Percentiles rank a stretch among this genome's conserved stretches.
Evolutionary conservation across 2,329 filamentous ascomycete genomes (phyloP).

Genomic region (Cladosporium sp.): DNA sequence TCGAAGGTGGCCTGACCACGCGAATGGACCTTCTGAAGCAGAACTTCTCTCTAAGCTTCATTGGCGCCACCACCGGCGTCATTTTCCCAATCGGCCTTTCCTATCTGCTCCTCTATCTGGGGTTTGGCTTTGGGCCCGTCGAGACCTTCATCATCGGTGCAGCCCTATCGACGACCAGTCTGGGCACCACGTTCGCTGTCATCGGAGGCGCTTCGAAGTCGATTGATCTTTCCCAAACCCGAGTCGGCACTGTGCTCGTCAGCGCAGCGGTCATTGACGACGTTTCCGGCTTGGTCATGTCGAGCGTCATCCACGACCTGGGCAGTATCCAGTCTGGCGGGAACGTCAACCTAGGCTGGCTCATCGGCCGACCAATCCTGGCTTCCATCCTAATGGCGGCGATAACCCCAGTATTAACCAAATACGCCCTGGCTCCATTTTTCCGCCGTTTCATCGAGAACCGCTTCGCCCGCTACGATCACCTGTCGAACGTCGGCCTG

Average conservation of each 20-base stretch:
- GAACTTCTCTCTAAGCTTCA: conserved; percentile 38
- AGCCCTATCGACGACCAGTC: conserved; percentile 23
- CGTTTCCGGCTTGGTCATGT: conserved; percentile 41
- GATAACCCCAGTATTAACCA: conserved; percentile 23
- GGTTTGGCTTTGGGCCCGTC: conserved; percentile 35
- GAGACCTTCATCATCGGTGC: conserved; percentile 27
- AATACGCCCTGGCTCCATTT: conserved; percentile 33
- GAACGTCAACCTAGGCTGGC: conserved; percentile 20
- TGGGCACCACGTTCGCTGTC: conserved; percentile 33
- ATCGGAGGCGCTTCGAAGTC: conserved; percentile 28
- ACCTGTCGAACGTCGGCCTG: conserved; percentile 17
- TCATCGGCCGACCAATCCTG: conserved; percentile 26
- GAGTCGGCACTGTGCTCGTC: conserved; percentile 40
- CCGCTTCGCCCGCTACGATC: conserved; percentile 16
- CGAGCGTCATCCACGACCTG: conserved; percentile 27
- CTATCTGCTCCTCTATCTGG: conserved; percentile 39
- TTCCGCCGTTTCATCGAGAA: conserved; percentile 23
- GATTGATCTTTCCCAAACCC: conserved; percentile 38
- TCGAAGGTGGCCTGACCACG: conserved; percentile 45
- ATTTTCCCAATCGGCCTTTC: conserved; percentile 42
- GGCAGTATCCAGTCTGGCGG: conserved; percentile 16
- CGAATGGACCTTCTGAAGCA: conserved; percentile 42
- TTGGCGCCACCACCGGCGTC: conserved; percentile 41
- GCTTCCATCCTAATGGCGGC: conserved; percentile 21
- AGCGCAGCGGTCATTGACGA: conserved; percentile 45